Base-by-base conservation (phyloP, 164 flowering plant species). In the Aristolochia californica region DNA sequence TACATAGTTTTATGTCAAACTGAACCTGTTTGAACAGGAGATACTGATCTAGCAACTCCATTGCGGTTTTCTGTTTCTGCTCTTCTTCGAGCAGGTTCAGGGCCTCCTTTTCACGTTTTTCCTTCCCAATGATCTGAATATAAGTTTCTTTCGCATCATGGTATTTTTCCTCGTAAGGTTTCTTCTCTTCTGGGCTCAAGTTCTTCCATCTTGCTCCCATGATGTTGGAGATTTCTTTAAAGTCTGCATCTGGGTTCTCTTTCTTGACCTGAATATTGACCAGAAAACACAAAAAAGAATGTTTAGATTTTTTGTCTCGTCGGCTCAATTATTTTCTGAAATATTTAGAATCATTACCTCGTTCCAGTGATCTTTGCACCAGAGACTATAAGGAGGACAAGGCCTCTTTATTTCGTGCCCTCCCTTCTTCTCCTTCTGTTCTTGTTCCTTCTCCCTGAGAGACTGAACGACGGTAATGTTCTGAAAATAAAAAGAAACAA, bases 341-440 rank as follows among this genome's bases (percentile, higher is more conserved):
- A 25, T 38, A 5, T 12, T 24, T 24, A 26, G 44, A 55, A 24
- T 0, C 16, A 13, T 59, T 76, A 87, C 97, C 93, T 86, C 88
- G 66, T 61, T 76, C 95, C 96, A 88, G 15, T 84, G 90, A 66
- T 84, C 95, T 74, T 88, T 91, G 67, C 81, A 81, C 95, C 96
- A 91, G 9, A 86, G 66, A 13, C 72, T 59, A 66, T 91, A 91
- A 20, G 96, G 77, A 18, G 91, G 68, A 58, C 83, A 74, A 23
- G 96, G 96, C 76, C 73, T 86, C 68, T 91, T 91, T 66, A 1
- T 72, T 25, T 83, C 80, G 0, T 72, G 67, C 57, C 77, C 45
- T 2, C 63, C 80, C 67, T 83, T 81, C 78, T 72, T 66, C 57
- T 80, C 80, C 66, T 81, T 61, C 76, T 81, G 81, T 7, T 80